These are phyloP conservation scores for Kwoniella dejecticola DNA, from an alignment of 768 basidiomycete genomes.

Conservation along the genomic window DNA sequence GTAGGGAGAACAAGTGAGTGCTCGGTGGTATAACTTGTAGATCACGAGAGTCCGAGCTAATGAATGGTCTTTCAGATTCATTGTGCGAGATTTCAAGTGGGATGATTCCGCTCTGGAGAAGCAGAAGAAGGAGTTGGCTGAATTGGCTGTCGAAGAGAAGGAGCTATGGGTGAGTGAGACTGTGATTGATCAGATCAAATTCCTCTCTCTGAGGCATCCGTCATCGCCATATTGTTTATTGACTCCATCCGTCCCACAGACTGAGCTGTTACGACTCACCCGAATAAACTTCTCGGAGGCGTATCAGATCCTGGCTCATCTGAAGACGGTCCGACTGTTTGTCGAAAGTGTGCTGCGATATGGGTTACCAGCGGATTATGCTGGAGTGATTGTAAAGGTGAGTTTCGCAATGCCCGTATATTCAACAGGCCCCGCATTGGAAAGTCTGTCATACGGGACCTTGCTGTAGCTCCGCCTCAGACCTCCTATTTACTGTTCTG, in stretches of 20 bases:
- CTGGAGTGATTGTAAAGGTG: slow-evolving; percentile 78
- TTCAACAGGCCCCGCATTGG: too few species aligned
- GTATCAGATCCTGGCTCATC: slow-evolving; percentile 87
- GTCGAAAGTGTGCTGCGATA: slow-evolving; percentile 95
- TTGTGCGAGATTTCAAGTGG: slow-evolving; percentile 89
- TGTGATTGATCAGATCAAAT: too few species aligned
- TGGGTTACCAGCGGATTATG: slow-evolving; percentile 88
- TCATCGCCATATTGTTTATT: too few species aligned
- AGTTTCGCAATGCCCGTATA: slow-evolving; percentile 20
- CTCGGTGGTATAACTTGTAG: not conserved
- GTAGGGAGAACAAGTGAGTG: slow-evolving; percentile 86
- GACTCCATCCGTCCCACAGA: slow-evolving; percentile 59
- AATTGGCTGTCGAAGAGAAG: slow-evolving; percentile 83
- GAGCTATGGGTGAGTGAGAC: slow-evolving; percentile 89
- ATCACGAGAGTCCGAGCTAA: not conserved
- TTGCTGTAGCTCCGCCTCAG: too few species aligned
- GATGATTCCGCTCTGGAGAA: slow-evolving; percentile 78
- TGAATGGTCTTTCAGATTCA: slow-evolving; percentile 64
- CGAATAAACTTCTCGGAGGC: slow-evolving; percentile 97
- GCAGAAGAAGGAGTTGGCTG: slow-evolving; percentile 72
- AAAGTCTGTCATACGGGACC: too few species aligned
- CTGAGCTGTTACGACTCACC: slow-evolving; percentile 83
- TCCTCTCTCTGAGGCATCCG: not conserved
- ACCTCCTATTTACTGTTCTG: too few species aligned
- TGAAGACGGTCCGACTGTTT: slow-evolving; percentile 87